Evolutionary conservation across 768 basidiomycete species (phyloP).

Genomic region (Lyophyllum semitale): DNA sequence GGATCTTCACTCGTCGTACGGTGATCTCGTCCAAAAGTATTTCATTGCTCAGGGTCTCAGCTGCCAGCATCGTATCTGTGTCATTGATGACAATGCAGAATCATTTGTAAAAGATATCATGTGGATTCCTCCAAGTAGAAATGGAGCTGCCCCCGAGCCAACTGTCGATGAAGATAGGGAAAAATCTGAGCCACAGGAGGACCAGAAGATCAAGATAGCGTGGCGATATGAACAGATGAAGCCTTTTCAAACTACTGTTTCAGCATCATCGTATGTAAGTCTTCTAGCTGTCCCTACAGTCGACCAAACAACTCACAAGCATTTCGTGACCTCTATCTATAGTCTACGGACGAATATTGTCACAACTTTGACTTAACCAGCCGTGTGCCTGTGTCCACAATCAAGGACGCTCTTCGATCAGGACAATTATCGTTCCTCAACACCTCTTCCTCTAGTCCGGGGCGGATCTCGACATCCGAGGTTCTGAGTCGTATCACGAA

Average conservation of each 20-base stretch:
- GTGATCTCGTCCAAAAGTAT: slow-evolving; percentile 83
- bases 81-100: slow-evolving; percentile 62
- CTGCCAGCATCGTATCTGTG: slow-evolving; percentile 63
- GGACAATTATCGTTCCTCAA: slow-evolving; percentile 34
- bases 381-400: slow-evolving; percentile 52
- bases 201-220: slow-evolving; percentile 86
- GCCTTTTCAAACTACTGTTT: slow-evolving; percentile 85
- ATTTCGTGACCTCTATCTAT: slow-evolving; percentile 20
- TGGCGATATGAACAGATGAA: slow-evolving; percentile 97
- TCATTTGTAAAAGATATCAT: slow-evolving; percentile 73
- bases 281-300: slow-evolving; percentile 10
- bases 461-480: slow-evolving; percentile 16
- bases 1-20: slow-evolving; percentile 85
- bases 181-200: slow-evolving; percentile 36
- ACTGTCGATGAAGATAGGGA: slow-evolving; percentile 25
- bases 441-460: slow-evolving; percentile 1
- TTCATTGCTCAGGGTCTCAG: slow-evolving; percentile 87
- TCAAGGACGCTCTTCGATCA: slow-evolving; percentile 44
- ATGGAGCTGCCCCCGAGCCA: background rate
- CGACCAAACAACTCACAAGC: slow-evolving; percentile 8
- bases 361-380: slow-evolving; percentile 72
- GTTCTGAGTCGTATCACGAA: slow-evolving; percentile 28
- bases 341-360: slow-evolving; percentile 64
- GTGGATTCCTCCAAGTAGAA: slow-evolving; percentile 63
- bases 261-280: slow-evolving; percentile 47